Evolutionary conservation across 2,329 filamentous ascomycete species (phyloP), one percentile per base, ranked within the genome.

Genomic region (Leptographium radiaticola): DNA sequence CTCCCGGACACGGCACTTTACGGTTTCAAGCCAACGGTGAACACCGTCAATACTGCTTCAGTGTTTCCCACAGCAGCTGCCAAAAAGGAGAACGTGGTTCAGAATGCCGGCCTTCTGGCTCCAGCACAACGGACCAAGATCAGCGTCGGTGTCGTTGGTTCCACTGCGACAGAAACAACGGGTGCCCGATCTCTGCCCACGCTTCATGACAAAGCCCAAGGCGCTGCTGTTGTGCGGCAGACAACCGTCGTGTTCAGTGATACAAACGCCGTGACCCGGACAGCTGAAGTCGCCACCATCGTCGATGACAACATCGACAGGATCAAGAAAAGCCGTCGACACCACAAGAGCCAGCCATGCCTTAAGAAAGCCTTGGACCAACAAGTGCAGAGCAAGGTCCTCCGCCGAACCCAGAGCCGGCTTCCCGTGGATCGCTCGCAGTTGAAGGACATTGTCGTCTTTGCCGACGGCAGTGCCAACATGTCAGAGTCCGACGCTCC

Each of bases 291-390:
- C 13, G 43, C 53, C 11, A 31, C 46, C 1, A 39, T 47, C 15
- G 39, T 43, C 8, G 31, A 56, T 30, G 39, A 46, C 34, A 43
- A 38, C 18, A 51, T 34, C 18, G 36, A 43, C 25, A 48, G 40
- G 34, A 49, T 49, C 6, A 57, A 53, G 49, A 66, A 64, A 59
- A 64, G 64, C 55, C 67, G 66, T 13, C 74, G 75, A 38, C 75
- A 79, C 50, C 67, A 74, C 66, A 76, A 73, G 63, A 79, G 75
- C 61, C 76, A 79, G 63, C 76, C 76, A 12, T 70, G 73, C 53
- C 68, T 79, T 50, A 75, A 74, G 58, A 58, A 55, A 13, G 56
- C 56, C 51, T 16, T 52, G 15, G 33, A 52, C 25, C 55, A 58
- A n/a, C 57, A 58, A 31, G 49, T 54, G 47, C 56, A 55, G 15